A percentile compares a stretch with the other conserved stretches of the same genome.
These are phyloP conservation scores for Pseudogymnoascus sp. DNA, from an alignment of 2,329 filamentous ascomycete species.

Conservation along the genomic window DNA sequence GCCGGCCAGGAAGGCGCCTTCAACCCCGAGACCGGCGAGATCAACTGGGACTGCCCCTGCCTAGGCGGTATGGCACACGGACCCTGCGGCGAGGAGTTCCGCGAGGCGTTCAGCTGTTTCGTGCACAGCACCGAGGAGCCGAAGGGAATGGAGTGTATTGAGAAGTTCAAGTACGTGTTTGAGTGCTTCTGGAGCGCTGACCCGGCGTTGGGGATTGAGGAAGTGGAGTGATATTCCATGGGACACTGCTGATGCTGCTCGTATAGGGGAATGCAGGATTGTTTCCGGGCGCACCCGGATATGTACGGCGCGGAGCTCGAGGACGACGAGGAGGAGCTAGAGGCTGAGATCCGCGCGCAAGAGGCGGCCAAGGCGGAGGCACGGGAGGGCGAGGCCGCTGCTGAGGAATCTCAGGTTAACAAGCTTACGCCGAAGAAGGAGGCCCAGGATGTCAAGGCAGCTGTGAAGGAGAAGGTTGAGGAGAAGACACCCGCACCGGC, in stretches of 20 bases:
- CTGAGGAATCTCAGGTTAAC: neutral
- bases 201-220: neutral
- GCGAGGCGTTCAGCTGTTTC: slow-evolving; percentile 93
- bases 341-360: slow-evolving; percentile 24
- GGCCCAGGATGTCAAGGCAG: neutral
- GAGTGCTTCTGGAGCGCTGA: slow-evolving; percentile 5
- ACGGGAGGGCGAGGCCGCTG: slow-evolving; percentile 5
- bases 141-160: slow-evolving; percentile 96
- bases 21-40: slow-evolving; percentile 97
- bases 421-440: neutral
- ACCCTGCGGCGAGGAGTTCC: slow-evolving; percentile 93
- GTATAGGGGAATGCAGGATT: slow-evolving; percentile 85
- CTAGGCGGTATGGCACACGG: slow-evolving; percentile 94
- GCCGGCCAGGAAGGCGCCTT: slow-evolving; percentile 84
- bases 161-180: slow-evolving; percentile 80
- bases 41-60: slow-evolving; percentile 99
- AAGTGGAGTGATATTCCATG: neutral
- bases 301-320: slow-evolving; percentile 84
- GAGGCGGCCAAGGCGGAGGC: slow-evolving; percentile 15
- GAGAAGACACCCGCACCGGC: neutral
- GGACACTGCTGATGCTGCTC: slow-evolving; percentile 15
- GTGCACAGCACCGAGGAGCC: slow-evolving; percentile 91
- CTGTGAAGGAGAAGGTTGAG: neutral
- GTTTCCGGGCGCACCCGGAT: slow-evolving; percentile 87
- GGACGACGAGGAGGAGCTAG: slow-evolving; percentile 58